Evolutionary conservation across 345 rosid species (phyloP).

Genomic region (Abelmoschus esculentus): DNA sequence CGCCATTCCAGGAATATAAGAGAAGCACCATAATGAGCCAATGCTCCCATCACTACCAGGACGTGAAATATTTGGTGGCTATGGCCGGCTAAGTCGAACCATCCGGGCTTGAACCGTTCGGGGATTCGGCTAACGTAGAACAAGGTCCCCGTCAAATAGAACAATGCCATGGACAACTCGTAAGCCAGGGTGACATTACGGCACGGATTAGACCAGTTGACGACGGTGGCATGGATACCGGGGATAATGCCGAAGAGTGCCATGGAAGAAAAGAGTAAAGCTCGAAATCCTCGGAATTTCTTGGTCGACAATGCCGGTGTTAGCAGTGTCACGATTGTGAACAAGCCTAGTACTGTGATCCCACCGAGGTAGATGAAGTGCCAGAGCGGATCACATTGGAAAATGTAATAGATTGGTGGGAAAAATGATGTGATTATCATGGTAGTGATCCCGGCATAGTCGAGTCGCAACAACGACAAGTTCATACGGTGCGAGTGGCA

Average conservation of each 20-base stretch:
- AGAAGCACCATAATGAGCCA: constrained; percentile 85
- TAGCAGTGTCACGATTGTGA: constrained; percentile 60
- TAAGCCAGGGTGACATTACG: constrained; percentile 46
- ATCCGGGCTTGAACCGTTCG: constrained; percentile 74
- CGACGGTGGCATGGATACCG: constrained; percentile 45
- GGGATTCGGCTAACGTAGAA: constrained; percentile 71
- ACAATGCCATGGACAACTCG: constrained; percentile 69
- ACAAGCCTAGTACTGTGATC: constrained; percentile 63
- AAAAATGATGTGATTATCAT: constrained; percentile 95
- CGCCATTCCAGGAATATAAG: constrained; percentile 75
- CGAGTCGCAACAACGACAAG: constrained; percentile 53
- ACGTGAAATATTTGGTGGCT: constrained; percentile 92
- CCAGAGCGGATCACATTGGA: constrained; percentile 76
- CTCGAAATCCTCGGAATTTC: constrained; percentile 55
- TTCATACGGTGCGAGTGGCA: constrained; percentile 66
- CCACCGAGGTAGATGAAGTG: constrained; percentile 65
- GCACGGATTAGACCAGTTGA: constrained; percentile 72
- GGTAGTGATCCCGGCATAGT: constrained; percentile 60
- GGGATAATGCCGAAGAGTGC: constrained; percentile 72
- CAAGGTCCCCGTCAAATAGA: constrained; percentile 61
- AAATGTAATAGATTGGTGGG: constrained; percentile 80
- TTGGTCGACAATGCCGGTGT: constrained; percentile 53
- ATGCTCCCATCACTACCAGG: constrained; percentile 75
- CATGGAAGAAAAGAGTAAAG: constrained; percentile 68
- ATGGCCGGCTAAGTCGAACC: constrained; percentile 79